These are phyloP conservation scores for Cladorrhinum sp. DNA, from an alignment of 2,329 filamentous ascomycete species.

Conservation along the genomic window DNA sequence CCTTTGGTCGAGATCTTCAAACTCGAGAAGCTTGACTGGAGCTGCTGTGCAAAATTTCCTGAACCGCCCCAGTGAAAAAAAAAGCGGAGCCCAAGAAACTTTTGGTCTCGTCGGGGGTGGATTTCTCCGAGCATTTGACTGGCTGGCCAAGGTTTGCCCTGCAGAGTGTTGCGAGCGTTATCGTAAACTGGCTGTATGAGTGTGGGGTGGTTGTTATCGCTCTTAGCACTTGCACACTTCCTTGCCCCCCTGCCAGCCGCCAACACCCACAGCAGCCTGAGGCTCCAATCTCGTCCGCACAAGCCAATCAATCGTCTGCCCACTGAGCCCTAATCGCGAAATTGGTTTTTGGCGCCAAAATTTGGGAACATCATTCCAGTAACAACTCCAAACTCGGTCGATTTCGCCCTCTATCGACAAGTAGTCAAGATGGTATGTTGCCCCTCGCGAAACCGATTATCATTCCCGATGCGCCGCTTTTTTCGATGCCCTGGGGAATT, in stretches of 20 bases:
- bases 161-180: neutral
- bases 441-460: slow-evolving; percentile 18
- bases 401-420: slow-evolving; percentile 50
- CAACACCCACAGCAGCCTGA: slow-evolving; percentile 17
- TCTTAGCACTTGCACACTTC: neutral
- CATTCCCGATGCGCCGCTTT: slow-evolving; percentile 3
- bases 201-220: slow-evolving; percentile 2
- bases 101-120: slow-evolving; percentile 19
- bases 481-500: slow-evolving; percentile 11
- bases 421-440: slow-evolving; percentile 54
- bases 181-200: neutral
- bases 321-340: slow-evolving; percentile 32
- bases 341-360: slow-evolving; percentile 30
- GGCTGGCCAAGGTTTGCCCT: neutral
- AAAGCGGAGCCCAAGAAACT: slow-evolving; percentile 21
- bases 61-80: slow-evolving; percentile 25
- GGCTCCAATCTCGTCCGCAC: slow-evolving; percentile 20
- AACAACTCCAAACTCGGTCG: slow-evolving; percentile 47
- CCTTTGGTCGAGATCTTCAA: slow-evolving; percentile 17
- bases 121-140: slow-evolving; percentile 19
- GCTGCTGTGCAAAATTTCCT: slow-evolving; percentile 31
- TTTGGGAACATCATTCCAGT: slow-evolving; percentile 39
- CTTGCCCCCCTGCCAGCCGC: neutral
- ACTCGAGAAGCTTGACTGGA: slow-evolving; percentile 27
- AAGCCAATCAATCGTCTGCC: slow-evolving; percentile 25